Conservation (phyloP, 257 asterid species). For the Solanum sejunctum region DNA sequence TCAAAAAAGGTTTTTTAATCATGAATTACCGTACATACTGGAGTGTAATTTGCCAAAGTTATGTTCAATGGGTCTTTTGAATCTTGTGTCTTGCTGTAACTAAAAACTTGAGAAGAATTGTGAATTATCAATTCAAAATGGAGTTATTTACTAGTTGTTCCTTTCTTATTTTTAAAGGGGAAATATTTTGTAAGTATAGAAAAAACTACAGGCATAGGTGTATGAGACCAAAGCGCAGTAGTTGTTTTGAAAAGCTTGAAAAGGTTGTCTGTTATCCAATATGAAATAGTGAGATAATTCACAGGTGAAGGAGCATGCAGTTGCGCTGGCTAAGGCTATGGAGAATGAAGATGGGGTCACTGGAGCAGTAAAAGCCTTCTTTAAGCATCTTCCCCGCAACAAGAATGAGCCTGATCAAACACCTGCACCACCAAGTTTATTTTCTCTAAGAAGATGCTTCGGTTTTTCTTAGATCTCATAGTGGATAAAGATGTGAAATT, state of each 20-base stretch:
- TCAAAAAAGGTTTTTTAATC: neutral
- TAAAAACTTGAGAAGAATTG: neutral
- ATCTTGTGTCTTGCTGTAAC: neutral
- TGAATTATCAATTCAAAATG: neutral
- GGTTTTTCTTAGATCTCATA: conserved; percentile 54
- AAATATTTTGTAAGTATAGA: neutral
- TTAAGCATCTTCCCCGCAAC: conserved; percentile 68
- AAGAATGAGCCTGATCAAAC: conserved; percentile 29
- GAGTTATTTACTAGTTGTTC: neutral
- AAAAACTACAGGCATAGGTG: neutral
- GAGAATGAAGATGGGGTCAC: conserved; percentile 87
- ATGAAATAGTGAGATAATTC: conserved; percentile 4
- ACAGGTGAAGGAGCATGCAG: conserved; percentile 86
- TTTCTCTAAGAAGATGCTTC: conserved; percentile 67
- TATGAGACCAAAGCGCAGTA: neutral
- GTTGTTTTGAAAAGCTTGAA: neutral
- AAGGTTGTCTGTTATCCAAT: neutral
- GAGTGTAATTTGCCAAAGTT: neutral
- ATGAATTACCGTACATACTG: neutral
- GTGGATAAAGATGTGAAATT: neutral
- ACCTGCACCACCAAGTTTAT: conserved; percentile 32
- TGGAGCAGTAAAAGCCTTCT: conserved; percentile 89
- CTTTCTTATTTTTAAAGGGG: neutral
- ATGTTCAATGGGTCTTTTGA: neutral
- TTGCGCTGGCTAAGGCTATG: conserved; percentile 83